A percentile compares a stretch with the other conserved stretches of the same genome.
These are phyloP conservation scores for Psilocybe tampanensis DNA, from an alignment of 768 basidiomycete genomes.

Conservation along the genomic window DNA sequence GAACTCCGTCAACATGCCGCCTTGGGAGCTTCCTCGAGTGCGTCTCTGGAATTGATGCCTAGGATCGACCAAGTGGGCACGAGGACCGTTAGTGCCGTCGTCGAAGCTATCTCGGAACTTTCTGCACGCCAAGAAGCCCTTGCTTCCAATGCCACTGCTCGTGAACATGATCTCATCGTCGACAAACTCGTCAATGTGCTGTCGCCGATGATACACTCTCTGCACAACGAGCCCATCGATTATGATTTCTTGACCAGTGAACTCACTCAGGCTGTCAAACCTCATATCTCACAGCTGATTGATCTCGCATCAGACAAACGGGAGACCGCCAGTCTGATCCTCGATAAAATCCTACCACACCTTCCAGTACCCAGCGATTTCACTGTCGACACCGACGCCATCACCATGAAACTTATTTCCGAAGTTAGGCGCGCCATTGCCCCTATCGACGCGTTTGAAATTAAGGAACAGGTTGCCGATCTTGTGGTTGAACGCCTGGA, in stretches of 20 bases:
- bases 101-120: slow-evolving; percentile 59
- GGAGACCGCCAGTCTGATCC: slow-evolving; percentile 82
- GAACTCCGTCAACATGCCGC: slow-evolving; percentile 58
- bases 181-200: slow-evolving; percentile 61
- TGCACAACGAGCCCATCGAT: slow-evolving; percentile 71
- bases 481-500: slow-evolving; percentile 86
- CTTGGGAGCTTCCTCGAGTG: slow-evolving; percentile 23
- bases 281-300: slow-evolving; percentile 86
- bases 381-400: slow-evolving; percentile 51
- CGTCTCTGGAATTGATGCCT: slow-evolving; percentile 37
- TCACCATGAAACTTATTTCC: slow-evolving; percentile 60
- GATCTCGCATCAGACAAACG: slow-evolving; percentile 88
- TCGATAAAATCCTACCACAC: slow-evolving; percentile 70
- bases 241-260: slow-evolving; percentile 76
- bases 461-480: slow-evolving; percentile 89
- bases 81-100: slow-evolving; percentile 59
- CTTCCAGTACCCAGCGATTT: slow-evolving; percentile 47
- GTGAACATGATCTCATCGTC: slow-evolving; percentile 61
- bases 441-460: slow-evolving; percentile 81
- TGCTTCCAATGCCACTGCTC: slow-evolving; percentile 44
- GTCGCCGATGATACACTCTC: slow-evolving; percentile 58
- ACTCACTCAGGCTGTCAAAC: slow-evolving; percentile 85
- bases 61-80: slow-evolving; percentile 61
- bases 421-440: slow-evolving; percentile 75
- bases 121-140: slow-evolving; percentile 60